These are phyloP conservation scores for Lactuca saligna DNA, from an alignment of 129 eudicot genomes.

Conservation along the genomic window DNA sequence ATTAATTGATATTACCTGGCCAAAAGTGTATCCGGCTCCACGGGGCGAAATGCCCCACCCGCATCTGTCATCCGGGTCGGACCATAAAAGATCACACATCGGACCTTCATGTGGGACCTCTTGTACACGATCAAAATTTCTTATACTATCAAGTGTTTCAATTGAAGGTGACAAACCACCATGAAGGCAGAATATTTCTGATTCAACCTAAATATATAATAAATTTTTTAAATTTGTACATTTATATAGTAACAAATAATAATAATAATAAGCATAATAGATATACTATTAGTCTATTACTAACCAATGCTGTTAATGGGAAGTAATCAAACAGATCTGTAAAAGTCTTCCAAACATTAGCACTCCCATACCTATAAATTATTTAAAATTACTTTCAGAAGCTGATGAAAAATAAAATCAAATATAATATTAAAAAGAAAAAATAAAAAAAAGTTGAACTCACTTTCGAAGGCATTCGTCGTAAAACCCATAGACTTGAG, in stretches of 20 bases:
- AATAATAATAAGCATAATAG: background rate
- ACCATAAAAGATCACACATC: slow-evolving; percentile 95
- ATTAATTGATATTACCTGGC: slow-evolving; percentile 51
- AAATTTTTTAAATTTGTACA: background rate
- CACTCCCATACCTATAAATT: slow-evolving; percentile 61
- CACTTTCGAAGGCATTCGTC: slow-evolving; percentile 96
- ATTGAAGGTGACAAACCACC: slow-evolving; percentile 95
- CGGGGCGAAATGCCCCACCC: slow-evolving; percentile 99
- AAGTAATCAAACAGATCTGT: slow-evolving; percentile 80
- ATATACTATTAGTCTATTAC: slow-evolving; percentile 8
- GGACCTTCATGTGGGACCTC: slow-evolving; percentile 98
- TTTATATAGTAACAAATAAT: background rate
- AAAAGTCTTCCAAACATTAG: slow-evolving; percentile 80
- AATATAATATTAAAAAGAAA: background rate
- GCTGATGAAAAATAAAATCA: background rate
- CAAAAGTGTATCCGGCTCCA: slow-evolving; percentile 97
- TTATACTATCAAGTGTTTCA: slow-evolving; percentile 84
- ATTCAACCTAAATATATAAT: slow-evolving; percentile 61
- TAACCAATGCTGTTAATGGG: slow-evolving; percentile 76
- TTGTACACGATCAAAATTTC: slow-evolving; percentile 92
- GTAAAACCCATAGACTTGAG: slow-evolving; percentile 95
- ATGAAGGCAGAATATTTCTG: slow-evolving; percentile 92
- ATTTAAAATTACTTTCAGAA: slow-evolving; percentile 6
- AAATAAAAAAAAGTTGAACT: slow-evolving; percentile 22
- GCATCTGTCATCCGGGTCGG: slow-evolving; percentile 97